Evolutionary conservation across 352 stramenopile species (phyloP).

Genomic region (Phytophthora citrophthora): DNA sequence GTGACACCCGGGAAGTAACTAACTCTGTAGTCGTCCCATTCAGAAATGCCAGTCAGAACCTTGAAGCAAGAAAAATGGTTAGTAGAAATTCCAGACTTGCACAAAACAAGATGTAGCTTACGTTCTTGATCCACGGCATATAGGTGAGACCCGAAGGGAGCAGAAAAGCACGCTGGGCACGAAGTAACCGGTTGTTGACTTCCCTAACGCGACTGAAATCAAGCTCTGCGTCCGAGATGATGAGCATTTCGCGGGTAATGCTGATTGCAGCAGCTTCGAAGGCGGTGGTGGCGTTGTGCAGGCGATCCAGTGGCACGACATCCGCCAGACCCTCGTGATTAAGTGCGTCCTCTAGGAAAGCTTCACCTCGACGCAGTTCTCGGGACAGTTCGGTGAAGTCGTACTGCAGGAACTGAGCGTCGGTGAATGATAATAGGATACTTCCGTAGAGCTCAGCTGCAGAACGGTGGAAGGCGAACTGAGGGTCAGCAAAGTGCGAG

Average conservation of each 20-base stretch:
- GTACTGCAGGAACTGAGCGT: conserved; percentile 86
- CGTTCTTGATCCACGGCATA: conserved; percentile 86
- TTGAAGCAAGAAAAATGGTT: conserved; percentile 26
- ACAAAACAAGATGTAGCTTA: conserved; percentile 39
- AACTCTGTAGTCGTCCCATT: conserved; percentile 85
- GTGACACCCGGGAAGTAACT: conserved; percentile 78
- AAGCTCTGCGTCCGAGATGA: conserved; percentile 66
- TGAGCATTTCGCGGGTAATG: conserved; percentile 59
- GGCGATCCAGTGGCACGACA: conserved; percentile 47
- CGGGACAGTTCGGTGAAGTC: conserved; percentile 84
- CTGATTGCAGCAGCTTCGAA: conserved; percentile 71
- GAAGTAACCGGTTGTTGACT: conserved; percentile 85
- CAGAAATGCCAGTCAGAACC: conserved; percentile 83
- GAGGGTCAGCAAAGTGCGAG: conserved; percentile 74
- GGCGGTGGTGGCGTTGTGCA: conserved; percentile 60
- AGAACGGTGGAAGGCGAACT: conserved; percentile 76
- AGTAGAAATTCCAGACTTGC: not conserved
- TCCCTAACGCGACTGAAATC: conserved; percentile 84
- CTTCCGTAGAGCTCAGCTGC: conserved; percentile 83
- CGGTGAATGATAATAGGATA: conserved; percentile 76
- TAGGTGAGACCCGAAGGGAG: conserved; percentile 65
- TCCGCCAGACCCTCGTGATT: conserved; percentile 34
- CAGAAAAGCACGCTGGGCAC: conserved; percentile 83
- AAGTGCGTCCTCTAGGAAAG: conserved; percentile 59
- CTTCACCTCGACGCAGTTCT: conserved; percentile 68